Evolutionary conservation across 352 stramenopile species (phyloP), one percentile per base, ranked within the genome.

Genomic region (Pythium coloratum): DNA sequence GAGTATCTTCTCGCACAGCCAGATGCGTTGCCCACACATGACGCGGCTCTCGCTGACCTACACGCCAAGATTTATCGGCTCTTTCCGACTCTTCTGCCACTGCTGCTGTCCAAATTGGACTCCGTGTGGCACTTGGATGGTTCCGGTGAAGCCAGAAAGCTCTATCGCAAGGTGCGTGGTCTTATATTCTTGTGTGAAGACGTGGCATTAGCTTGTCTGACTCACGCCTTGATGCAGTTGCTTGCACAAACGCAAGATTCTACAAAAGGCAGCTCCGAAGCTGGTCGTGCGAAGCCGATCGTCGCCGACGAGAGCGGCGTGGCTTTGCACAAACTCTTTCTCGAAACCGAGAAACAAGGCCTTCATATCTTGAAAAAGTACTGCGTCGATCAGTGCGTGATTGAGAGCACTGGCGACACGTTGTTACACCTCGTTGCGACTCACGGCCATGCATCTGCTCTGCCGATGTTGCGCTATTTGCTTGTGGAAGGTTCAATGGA

Each of bases 391-490:
- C 73, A 87, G 38, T 81, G 69, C 16, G 57, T 84, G 26, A 78
- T 87, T 46, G 74, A 82, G 44, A 73, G 66, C 10, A 87, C 78
- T 2, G 76, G 78, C 3, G 78, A 87, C 59, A 80, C 75, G 18
- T 36, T 87, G 14, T 66, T 87, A 2, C 78, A 87, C 58, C 63
- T 87, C 14, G 53, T 87, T 28, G 76, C 73, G 32, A 67, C 64
- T 6, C 72, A 84, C 32, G 67, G 72, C 3, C 69, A 80, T 30
- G 71, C 69, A 1, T 67, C 78, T 0, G 78, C 76, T 28, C 65
- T 70, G 2, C 58, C 59, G 1, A 65, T 83, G 14, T 71, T 87
- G 51, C 76, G 66, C 42, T 84, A 80, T 30, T 57, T 84, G 18
- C 56, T 81, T 20, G 67, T 67, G 13, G 59, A 80, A 8, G 76